A percentile compares a stretch with the other conserved stretches of the same genome.
These are phyloP conservation scores for Lactifluus piperatus DNA, from an alignment of 768 basidiomycete genomes.

Conservation along the genomic window DNA sequence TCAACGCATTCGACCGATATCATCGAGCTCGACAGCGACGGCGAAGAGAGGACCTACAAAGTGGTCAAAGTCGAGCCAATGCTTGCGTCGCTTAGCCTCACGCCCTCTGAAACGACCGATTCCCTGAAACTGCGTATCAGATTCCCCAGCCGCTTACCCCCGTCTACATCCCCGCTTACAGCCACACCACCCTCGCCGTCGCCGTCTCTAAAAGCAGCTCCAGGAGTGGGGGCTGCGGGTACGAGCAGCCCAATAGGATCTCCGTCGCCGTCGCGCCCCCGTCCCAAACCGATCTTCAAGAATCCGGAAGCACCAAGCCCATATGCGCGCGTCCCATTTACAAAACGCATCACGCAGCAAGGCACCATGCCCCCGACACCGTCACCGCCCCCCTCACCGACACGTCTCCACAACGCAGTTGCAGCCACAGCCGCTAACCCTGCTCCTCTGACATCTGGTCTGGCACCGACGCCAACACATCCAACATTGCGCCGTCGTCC, in stretches of 20 bases:
- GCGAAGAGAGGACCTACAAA: not conserved
- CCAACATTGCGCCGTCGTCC: conserved; percentile 2
- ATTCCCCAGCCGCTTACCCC: conserved; percentile 1
- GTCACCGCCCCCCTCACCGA: not conserved
- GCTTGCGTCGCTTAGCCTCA: not conserved
- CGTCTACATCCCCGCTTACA: not conserved
- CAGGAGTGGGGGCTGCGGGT: not conserved
- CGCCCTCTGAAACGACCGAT: not conserved
- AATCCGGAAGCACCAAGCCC: conserved; percentile 7
- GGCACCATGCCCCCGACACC: not conserved
- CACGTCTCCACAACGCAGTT: not conserved
- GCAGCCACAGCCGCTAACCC: not conserved
- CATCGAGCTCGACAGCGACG: conserved; percentile 16
- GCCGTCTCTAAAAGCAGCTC: not conserved
- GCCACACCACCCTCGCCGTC: not conserved
- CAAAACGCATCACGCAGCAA: not conserved
- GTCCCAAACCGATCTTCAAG: conserved; percentile 15
- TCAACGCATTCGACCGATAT: not conserved
- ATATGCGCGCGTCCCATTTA: conserved; percentile 9
- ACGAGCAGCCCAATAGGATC: not conserved
- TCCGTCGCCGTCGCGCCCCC: conserved; percentile 9
- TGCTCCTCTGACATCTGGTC: not conserved
- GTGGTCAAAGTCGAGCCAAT: conserved; percentile 1
- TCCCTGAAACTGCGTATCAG: conserved; percentile 7
- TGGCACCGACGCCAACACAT: not conserved